Base-by-base conservation (phyloP, 192 early-diverging fungal genomes). In the Ambispora gerdemannii region DNA sequence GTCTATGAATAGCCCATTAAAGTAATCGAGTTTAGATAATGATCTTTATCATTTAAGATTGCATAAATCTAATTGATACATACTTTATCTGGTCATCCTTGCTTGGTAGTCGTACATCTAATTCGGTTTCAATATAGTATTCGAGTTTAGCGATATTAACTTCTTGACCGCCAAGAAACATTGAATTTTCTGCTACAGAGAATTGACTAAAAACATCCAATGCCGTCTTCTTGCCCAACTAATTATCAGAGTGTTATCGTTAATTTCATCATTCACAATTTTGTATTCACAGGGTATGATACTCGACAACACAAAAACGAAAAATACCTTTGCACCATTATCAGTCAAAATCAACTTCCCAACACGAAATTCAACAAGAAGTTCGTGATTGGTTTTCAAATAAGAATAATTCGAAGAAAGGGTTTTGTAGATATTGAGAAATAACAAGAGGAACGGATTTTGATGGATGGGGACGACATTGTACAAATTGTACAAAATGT, bases 311-410 rank as follows among this genome's bases (percentile, higher is more conserved):
- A n/a, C n/a, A n/a, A n/a, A n/a, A n/a, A n/a, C n/a, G n/a, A n/a
- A n/a, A n/a, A 38, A 24, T 66, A 67, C 65, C 65, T 67, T 47
- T 35, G 13, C 30, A 33, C 50, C 65, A 20, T 67, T 67, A 52
- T 67, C 33, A 1, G 65, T 28, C 27, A 67, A 67, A 52, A 67
- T 67, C 33, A 67, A 25, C 7, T 31, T 28, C 25, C 50, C 65
- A 24, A 67, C 65, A 2, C 49, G 50, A 67, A 53, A 67, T 67
- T 67, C 65, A 53, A 67, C 65, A 35, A 67, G 24, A n/a, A 67
- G n/a, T 31, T 67, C 65, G 36, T 25, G n/a, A 67, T 53, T 55
- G 8, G 33, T 27, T 67, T 67, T 50, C 8, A 67, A 11, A 22
- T 32, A 55, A 31, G 28, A 6, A 20, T 50, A 24, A 67, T 67